Percentiles rank a stretch among this genome's conserved stretches.
Conservation (phyloP, 768 basidiomycete species). For the Lactifluus pinguis region DNA sequence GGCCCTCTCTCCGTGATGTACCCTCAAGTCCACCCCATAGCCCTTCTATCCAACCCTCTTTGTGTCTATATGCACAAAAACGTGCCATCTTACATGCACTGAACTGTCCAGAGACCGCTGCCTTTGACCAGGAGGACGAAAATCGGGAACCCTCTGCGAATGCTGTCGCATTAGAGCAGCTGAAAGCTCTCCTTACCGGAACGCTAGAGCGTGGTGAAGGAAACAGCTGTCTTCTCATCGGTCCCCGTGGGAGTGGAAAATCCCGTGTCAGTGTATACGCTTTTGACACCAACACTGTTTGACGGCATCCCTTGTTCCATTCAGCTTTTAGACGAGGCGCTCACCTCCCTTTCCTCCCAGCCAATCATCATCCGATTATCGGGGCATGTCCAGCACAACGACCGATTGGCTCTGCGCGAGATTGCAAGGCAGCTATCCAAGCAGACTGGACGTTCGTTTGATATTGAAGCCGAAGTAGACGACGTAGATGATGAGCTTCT, state of each 20-base stretch:
- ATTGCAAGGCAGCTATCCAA: constrained; percentile 76
- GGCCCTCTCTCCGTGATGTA: background rate
- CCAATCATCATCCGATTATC: constrained; percentile 77
- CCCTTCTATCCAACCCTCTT: constrained; percentile 35
- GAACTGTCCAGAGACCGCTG: constrained; percentile 22
- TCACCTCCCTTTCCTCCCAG: constrained; percentile 36
- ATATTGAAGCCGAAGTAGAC: constrained; percentile 26
- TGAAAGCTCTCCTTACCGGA: constrained; percentile 59
- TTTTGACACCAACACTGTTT: constrained; percentile 8
- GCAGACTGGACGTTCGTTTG: constrained; percentile 59
- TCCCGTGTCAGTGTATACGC: constrained; percentile 42
- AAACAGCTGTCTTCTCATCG: constrained; percentile 85
- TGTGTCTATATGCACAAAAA: constrained; percentile 50
- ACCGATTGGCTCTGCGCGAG: constrained; percentile 85
- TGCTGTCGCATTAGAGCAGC: constrained; percentile 42
- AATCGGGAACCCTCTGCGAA: constrained; percentile 37
- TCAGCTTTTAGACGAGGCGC: constrained; percentile 54
- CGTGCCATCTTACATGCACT: constrained; percentile 43
- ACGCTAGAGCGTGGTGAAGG: constrained; percentile 79
- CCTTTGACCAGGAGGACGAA: constrained; percentile 27
- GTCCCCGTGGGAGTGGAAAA: constrained; percentile 83
- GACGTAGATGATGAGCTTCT: constrained; percentile 31
- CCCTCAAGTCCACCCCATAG: constrained; percentile 21
- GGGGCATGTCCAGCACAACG: constrained; percentile 78
- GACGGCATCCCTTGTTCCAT: background rate